Conservation (phyloP, 2,329 filamentous ascomycete species). For the Ceratocystis harringtonii region DNA sequence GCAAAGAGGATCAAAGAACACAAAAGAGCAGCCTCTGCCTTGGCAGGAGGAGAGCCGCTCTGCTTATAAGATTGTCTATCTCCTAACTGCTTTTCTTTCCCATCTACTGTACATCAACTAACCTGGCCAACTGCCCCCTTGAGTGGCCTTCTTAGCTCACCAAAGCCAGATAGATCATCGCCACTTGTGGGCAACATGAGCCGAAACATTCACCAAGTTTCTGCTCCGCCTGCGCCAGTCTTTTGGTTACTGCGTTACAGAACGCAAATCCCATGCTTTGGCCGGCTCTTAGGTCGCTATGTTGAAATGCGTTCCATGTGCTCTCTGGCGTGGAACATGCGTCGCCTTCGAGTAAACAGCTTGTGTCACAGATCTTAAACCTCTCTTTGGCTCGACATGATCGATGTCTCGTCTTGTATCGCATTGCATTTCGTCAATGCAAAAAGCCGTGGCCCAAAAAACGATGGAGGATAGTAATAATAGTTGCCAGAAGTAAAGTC, state of each 20-base stretch:
- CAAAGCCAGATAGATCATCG: not conserved
- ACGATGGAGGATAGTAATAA: too few relatives aligned
- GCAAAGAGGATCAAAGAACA: constrained; percentile 6
- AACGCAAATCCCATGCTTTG: not conserved
- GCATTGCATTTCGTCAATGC: not conserved
- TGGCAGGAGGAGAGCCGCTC: not conserved
- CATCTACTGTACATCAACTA: not conserved
- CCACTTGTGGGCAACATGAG: not conserved
- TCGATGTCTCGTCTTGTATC: constrained; percentile 6
- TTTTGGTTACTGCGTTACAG: not conserved
- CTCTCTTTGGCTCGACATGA: not conserved
- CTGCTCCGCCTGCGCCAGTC: not conserved
- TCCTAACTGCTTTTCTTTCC: not conserved
- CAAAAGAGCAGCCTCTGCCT: not conserved
- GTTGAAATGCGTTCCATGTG: not conserved
- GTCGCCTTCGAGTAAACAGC: not conserved
- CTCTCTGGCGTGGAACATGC: not conserved
- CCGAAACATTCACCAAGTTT: not conserved
- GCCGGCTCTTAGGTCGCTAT: not conserved
- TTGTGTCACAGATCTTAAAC: not conserved
- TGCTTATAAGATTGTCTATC: not conserved
- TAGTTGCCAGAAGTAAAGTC: too few relatives aligned
- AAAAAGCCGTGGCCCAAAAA: not conserved
- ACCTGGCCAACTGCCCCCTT: too few relatives aligned
- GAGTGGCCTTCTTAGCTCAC: not conserved